phyloP scores from a whole-genome alignment of 108 stramenopile species.

The Cyclostephanos invisitatus region DNA sequence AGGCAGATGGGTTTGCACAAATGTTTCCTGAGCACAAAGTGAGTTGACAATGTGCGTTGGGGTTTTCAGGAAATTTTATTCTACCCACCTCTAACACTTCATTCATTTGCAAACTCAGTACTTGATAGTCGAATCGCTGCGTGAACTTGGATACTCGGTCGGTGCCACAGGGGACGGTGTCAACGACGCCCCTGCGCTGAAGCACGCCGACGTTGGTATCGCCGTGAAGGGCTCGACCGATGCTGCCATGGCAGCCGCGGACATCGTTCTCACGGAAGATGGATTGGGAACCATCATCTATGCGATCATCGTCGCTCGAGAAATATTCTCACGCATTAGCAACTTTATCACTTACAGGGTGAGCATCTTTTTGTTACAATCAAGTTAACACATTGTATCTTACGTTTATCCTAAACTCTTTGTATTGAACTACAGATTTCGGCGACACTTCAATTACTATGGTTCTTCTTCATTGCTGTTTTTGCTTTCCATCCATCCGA shows the following conservation, averaged over 20 bases:
- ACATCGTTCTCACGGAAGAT: constrained; percentile 70
- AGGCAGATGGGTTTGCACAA: constrained; percentile 63
- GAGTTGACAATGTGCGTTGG: no score
- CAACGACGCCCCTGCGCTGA: constrained; percentile 81
- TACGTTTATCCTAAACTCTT: no score
- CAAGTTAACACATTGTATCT: no score
- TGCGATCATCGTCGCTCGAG: constrained; percentile 59
- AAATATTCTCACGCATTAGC: constrained; percentile 58
- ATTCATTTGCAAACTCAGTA: constrained; percentile 29
- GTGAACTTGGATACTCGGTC: constrained; percentile 49
- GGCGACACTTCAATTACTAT: constrained; percentile 73
- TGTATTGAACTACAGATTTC: no score
- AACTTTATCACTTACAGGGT: constrained; percentile 61
- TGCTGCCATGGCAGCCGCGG: constrained; percentile 72
- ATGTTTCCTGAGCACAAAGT: constrained; percentile 84
- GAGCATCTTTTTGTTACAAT: background rate
- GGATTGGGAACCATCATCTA: constrained; percentile 64
- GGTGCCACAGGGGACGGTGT: constrained; percentile 83
- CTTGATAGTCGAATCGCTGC: constrained; percentile 62
- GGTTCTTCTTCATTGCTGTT: constrained; percentile 83
- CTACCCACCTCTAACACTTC: background rate
- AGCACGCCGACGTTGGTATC: constrained; percentile 75
- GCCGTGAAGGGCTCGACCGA: constrained; percentile 78
- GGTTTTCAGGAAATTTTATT: no score
- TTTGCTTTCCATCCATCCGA: constrained; percentile 57